phyloP scores from a whole-genome alignment of 1,284 basidiomycete genomes.

The Ceratobasidium theobromae region DNA sequence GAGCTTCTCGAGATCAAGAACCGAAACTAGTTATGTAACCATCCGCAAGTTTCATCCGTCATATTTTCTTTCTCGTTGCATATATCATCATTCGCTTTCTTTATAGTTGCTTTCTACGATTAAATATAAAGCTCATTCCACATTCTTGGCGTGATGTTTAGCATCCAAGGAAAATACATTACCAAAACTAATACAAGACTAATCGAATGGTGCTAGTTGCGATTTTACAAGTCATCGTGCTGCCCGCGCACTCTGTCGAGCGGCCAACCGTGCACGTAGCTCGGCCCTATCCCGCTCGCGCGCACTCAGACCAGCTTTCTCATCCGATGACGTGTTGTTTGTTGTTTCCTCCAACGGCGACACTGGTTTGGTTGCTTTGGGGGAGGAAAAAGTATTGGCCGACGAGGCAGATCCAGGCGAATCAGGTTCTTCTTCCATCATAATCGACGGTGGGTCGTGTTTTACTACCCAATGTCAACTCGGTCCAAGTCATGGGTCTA shows the following conservation, averaged over 20 bases:
- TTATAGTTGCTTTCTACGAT: too few species aligned
- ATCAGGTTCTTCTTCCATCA: constrained; percentile 15
- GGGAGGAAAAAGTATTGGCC: neutral
- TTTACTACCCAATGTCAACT: constrained; percentile 10
- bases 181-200: too few species aligned
- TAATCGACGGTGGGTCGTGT: constrained; percentile 4
- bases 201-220: too few species aligned
- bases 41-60: too few species aligned
- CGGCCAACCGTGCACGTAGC: constrained; percentile 5
- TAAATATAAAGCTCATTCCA: too few species aligned
- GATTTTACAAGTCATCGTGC: too few species aligned
- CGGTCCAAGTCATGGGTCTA: neutral
- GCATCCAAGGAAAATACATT: too few species aligned
- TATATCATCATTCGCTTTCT: neutral
- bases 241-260: constrained; percentile 13
- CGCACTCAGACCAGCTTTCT: neutral
- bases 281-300: constrained; percentile 19
- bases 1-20: constrained; percentile 47
- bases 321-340: constrained; percentile 12
- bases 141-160: too few species aligned
- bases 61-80: neutral
- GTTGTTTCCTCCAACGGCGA: neutral
- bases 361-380: neutral
- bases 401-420: neutral
- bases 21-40: constrained; percentile 11